Evolutionary conservation across 2,329 filamentous ascomycete species (phyloP), one percentile per base, ranked within the genome.

Genomic region (Xenosphaeropsis pyriputrescens): DNA sequence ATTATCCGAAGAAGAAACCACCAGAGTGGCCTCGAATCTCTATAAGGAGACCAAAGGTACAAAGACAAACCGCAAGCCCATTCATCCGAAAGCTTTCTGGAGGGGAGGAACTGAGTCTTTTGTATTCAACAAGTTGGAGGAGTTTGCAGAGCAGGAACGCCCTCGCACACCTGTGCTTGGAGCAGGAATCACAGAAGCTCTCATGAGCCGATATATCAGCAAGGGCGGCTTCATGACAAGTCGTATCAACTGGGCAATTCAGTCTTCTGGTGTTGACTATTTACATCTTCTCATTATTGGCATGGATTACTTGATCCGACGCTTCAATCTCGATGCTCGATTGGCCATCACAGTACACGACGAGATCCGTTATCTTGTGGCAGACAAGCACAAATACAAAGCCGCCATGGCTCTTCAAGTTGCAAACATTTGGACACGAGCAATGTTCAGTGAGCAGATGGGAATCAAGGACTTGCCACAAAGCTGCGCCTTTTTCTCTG

Each of bases 231-330:
- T 94, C 61, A 79, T 98, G 63, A 95, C 91, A 1, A 93, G 83
- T 14, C 79, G 93, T 26, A 96, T 98, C 61, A 98, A 98, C 55
- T 98, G 91, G 91, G 91, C 91, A 3, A 96, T 98, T 48, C 91
- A 98, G 53, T 95, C 88, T 1, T 93, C 85, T 0, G 91, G 93
- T 5, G 89, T 96, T 4, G 93, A 98, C 57, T 98, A 98, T 57
- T 72, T 98, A 2, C 91, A 98, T 53, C 75, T 98, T 4, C 70
- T 98, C 14, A 85, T 98, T 45, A 75, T 96, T 2, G 70, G 77
- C 12, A 98, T 98, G 93, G 88, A 96, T 55, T 94, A 93, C 53
- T 70, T 98, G 3, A 79, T 79, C 38, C 75, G 85, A 2, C 81
- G 79, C 5, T 98, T 82, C 64, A 88, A 84, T 50, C 75, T 98